Percentiles rank a stretch among this genome's conserved stretches.
These are phyloP conservation scores for Mycena rebaudengoi DNA, from an alignment of 768 basidiomycete species.

Conservation along the genomic window DNA sequence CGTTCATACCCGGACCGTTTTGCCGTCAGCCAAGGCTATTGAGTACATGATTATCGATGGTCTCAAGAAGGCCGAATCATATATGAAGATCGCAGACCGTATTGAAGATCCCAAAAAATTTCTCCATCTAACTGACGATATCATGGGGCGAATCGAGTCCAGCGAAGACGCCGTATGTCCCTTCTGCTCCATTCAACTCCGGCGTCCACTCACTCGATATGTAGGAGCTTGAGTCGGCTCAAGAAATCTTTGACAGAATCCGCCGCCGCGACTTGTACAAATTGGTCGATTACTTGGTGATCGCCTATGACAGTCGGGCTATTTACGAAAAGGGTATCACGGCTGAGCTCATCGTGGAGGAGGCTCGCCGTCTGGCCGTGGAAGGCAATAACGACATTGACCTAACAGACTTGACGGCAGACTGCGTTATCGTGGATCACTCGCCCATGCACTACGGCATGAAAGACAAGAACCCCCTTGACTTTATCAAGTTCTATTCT, in stretches of 20 bases:
- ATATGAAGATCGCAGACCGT: conserved; percentile 64
- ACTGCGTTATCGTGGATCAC: conserved; percentile 69
- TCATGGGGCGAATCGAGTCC: conserved; percentile 67
- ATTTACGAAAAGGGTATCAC: conserved; percentile 52
- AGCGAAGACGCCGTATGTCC: conserved; percentile 57
- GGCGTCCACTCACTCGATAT: background rate
- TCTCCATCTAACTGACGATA: conserved; percentile 72
- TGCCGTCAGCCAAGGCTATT: conserved; percentile 78
- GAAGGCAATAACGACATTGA: conserved; percentile 35
- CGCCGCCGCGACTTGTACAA: conserved; percentile 72
- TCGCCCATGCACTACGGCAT: conserved; percentile 81
- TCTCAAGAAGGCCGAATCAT: conserved; percentile 69
- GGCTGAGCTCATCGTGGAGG: conserved; percentile 50
- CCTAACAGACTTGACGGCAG: conserved; percentile 14
- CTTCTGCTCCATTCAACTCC: background rate
- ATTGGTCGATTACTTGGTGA: conserved; percentile 47
- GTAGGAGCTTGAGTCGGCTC: conserved; percentile 68
- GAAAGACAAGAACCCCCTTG: conserved; percentile 72
- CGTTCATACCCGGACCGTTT: background rate
- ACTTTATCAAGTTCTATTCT: conserved; percentile 76
- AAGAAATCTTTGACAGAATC: conserved; percentile 69
- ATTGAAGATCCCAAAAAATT: conserved; percentile 68
- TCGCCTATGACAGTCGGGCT: conserved; percentile 49
- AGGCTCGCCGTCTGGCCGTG: conserved; percentile 30
- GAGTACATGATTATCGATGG: conserved; percentile 89